Evolutionary conservation across 345 rosid species (phyloP), one percentile per base, ranked within the genome.

Genomic region (Lumnitzera littorea): DNA sequence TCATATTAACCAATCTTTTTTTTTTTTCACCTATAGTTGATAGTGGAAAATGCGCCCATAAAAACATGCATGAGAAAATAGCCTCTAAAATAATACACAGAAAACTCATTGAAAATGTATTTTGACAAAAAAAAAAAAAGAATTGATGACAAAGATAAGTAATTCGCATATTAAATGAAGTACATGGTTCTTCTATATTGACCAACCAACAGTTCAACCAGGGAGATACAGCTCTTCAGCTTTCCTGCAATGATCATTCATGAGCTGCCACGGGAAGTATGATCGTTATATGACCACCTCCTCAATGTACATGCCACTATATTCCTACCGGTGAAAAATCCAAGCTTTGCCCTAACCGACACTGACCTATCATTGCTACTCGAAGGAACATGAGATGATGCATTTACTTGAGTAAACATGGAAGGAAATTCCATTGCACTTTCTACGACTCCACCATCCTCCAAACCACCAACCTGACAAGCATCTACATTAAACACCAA

Each of bases 1-100:
- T 9, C 43, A 36, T 9, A 5, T 9, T 9, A 36, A 9, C 0
- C 9, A 36, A 36, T 9, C 43, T 5, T 5, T 9, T 1, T 9
- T 3, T 3, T 29, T 36, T 36, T 36, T 36, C 3, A 36, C 31
- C 31, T 27, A 27, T 27, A 27, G 31, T 3, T 27, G 31, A 27
- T 2, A 27, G 31, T 27, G 31, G 31, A 27, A 27, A 27, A 2
- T 27, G 5, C 31, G 43, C 10, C 43, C 43, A 68, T 94, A 10
- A 96, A 95, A 62, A 91, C 88, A 0, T 96, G 95, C 66, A 54
- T 67, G 3, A 91, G 76, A 6, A 20, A 20, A 90, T 83, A 78
- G 80, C 20, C 20, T 43, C 90, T 86, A 0, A 61, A 48, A 63
- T 88, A 84, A 1, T 96, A 78, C 62, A 91, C 68, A 12, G 71